Percentiles rank a stretch among this genome's conserved stretches.
phyloP scores from a whole-genome alignment of 306 rosid genomes.

The Begonia fuchsioides region DNA sequence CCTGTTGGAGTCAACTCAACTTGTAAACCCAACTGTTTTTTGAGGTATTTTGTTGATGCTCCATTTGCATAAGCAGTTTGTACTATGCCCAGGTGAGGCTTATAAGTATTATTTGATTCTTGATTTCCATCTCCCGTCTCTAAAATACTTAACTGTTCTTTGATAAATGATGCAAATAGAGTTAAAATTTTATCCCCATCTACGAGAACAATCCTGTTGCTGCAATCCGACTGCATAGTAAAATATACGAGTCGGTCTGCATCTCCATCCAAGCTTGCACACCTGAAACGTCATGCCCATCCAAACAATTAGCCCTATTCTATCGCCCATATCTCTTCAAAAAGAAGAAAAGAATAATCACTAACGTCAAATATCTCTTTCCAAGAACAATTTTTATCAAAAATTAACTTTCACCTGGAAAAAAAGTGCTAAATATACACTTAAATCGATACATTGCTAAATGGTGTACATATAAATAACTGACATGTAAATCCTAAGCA shows the following conservation, averaged over 20 bases:
- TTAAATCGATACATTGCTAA: too few relatives aligned
- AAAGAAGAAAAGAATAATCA: too few relatives aligned
- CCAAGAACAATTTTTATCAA: too few relatives aligned
- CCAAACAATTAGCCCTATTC: slow-evolving; percentile 10
- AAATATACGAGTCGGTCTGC: slow-evolving; percentile 92
- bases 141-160: slow-evolving; percentile 29
- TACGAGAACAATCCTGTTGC: slow-evolving; percentile 45
- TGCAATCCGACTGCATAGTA: slow-evolving; percentile 35
- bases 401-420: too few relatives aligned
- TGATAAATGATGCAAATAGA: slow-evolving; percentile 59
- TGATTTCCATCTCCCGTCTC: slow-evolving; percentile 10
- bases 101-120: slow-evolving; percentile 14
- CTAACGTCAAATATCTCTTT: too few relatives aligned
- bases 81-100: slow-evolving; percentile 51
- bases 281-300: slow-evolving; percentile 64
- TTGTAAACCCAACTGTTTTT: slow-evolving; percentile 60
- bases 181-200: slow-evolving; percentile 93
- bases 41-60: slow-evolving; percentile 72
- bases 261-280: slow-evolving; percentile 97
- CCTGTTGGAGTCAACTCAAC: slow-evolving; percentile 78
- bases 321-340: neutral
- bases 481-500: too few relatives aligned
- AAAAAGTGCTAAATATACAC: too few relatives aligned
- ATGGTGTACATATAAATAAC: too few relatives aligned
- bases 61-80: slow-evolving; percentile 98